Percentiles rank a stretch among this genome's conserved stretches.
These are phyloP conservation scores for Oligophagozyma castellii DNA, from an alignment of 1,139 yeast genomes.

Conservation along the genomic window DNA sequence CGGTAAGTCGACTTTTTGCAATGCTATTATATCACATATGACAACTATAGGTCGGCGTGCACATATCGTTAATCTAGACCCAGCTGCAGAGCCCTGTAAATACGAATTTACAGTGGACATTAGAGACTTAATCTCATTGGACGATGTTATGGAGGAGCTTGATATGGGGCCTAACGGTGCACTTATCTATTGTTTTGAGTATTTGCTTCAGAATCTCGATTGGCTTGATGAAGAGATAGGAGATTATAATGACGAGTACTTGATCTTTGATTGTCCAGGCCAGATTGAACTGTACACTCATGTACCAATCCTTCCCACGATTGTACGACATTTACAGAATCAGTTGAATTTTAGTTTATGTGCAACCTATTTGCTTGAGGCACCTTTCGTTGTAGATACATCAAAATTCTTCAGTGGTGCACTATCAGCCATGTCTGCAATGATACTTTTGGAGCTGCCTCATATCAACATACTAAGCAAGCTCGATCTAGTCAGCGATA, in stretches of 20 bases:
- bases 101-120: constrained; percentile 90
- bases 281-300: constrained; percentile 94
- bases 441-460: constrained; percentile 88
- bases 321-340: constrained; percentile 69
- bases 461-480: constrained; percentile 84
- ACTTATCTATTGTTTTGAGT: constrained; percentile 83
- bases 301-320: constrained; percentile 80
- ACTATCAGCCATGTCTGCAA: constrained; percentile 93
- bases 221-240: constrained; percentile 97
- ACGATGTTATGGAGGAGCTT: constrained; percentile 95
- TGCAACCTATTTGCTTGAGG: constrained; percentile 85
- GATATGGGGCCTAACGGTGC: constrained; percentile 96
- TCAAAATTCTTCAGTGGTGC: constrained; percentile 94
- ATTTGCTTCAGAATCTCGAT: constrained; percentile 71
- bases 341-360: constrained; percentile 75
- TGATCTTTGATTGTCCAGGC: constrained; percentile 96
- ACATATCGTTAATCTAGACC: constrained; percentile 88
- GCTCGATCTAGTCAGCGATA: constrained; percentile 69
- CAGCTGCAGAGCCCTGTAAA: constrained; percentile 91
- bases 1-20: constrained; percentile 88
- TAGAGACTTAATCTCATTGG: constrained; percentile 75
- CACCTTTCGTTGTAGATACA: constrained; percentile 82
- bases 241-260: constrained; percentile 81
- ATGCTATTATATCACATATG: constrained; percentile 75
- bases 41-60: constrained; percentile 85